A percentile compares a stretch with the other conserved stretches of the same genome.
Conservation (phyloP, 2,329 filamentous ascomycete genomes). For the Fusarium musae region DNA sequence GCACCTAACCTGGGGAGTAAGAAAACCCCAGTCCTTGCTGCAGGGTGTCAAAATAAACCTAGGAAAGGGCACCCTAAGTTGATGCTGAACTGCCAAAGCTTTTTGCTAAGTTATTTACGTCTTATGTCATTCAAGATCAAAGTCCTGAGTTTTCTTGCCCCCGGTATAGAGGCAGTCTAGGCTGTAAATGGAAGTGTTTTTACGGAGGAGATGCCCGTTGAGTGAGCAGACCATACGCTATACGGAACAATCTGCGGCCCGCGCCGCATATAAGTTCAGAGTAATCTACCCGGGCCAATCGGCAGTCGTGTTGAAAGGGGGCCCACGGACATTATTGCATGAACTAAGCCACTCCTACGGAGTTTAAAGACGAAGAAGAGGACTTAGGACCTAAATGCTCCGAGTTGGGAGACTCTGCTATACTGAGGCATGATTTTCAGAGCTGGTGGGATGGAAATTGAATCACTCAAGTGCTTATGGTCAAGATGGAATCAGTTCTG, state of each 20-base stretch:
- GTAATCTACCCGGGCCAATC: background rate
- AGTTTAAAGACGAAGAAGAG: background rate
- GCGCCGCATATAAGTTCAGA: background rate
- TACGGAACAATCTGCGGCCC: background rate
- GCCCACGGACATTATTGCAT: background rate
- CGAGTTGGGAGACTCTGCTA: too few relatives aligned
- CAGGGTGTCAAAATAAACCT: too few relatives aligned
- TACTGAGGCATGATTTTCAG: background rate
- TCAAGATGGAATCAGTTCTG: background rate
- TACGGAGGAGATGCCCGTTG: background rate
- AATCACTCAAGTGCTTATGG: background rate
- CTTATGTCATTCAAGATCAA: too few relatives aligned
- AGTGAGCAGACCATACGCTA: background rate
- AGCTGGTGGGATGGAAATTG: too few relatives aligned
- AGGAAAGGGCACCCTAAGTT: too few relatives aligned
- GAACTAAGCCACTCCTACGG: background rate
- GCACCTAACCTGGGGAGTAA: background rate
- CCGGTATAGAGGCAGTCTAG: background rate
- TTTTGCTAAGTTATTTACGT: too few relatives aligned
- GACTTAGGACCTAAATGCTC: accelerated
- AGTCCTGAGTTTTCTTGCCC: too few relatives aligned
- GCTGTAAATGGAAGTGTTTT: background rate
- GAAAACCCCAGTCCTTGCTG: too few relatives aligned
- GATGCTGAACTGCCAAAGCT: too few relatives aligned
- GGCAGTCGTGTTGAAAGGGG: background rate